Evolutionary conservation across 192 early-diverging fungal species (phyloP), one percentile per base, ranked within the genome.

Genomic region (Coemansia guatemalensis): DNA sequence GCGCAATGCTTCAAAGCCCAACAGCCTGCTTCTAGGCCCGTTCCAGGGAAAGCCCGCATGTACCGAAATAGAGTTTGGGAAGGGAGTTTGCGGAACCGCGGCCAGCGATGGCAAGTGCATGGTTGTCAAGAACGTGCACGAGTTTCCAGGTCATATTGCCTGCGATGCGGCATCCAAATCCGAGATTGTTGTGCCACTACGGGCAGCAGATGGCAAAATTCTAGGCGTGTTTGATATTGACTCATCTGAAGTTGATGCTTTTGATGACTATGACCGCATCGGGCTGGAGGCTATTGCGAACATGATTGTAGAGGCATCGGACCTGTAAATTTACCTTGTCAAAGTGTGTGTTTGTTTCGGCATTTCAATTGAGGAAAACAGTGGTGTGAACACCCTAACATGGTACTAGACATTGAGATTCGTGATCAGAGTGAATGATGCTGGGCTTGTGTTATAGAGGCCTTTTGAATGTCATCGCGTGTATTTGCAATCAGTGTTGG

Each of bases 21-120:
- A 39, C 22, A 48, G 68, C 14, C 58, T 95, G 71, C 75, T 88
- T 18, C 77, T 97, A 58, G 95, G 93, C 1, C 95, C 95, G 32
- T 97, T 97, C 79, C 93, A 97, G 65, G 94, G 93, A 56, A 88
- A 87, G 58, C 81, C 93, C 0, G 95, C 95, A 7, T 97, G 95
- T 71, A 94, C 92, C 5, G 79, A 86, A 21, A 97, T 97, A 56
- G 75, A 71, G 17, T 85, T 93, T 65, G 90, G 90, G 20, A 85
- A 85, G 24, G 95, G 95, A 18, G 95, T 97, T n/a, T 95, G 93
- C 69, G 95, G 93, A 20, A 84, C 90, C 5, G 89, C 93, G 0
- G 93, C 93, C 3, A 58, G 59, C n/a, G 71, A 78, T 39, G 60
- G 68, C 17, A 11, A 58, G 30, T 84, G 89, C 0, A 69, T 88